Percentiles rank a stretch among this genome's conserved stretches.
These are phyloP conservation scores for Marchantia paleacea DNA, from an alignment of 225 moss, liverwort and hornwort species.

Conservation along the genomic window DNA sequence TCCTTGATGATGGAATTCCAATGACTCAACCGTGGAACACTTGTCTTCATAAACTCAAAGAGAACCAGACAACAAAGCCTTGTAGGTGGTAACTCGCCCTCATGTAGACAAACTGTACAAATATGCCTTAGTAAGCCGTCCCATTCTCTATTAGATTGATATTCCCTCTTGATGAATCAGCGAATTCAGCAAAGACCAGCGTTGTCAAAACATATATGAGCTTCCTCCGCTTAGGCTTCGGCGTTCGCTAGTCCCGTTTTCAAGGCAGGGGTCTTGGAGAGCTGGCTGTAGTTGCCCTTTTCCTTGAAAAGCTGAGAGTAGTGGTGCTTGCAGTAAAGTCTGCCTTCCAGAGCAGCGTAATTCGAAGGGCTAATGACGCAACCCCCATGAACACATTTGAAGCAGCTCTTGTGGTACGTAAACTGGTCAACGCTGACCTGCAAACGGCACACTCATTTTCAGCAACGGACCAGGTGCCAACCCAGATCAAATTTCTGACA, in stretches of 20 bases:
- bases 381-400: conserved; percentile 94
- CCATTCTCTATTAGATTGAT: conserved; percentile 24
- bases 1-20: conserved; percentile 30
- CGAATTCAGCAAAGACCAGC: conserved; percentile 30
- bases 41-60: conserved; percentile 33
- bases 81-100: conserved; percentile 40
- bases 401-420: conserved; percentile 94
- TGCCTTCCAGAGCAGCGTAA: conserved; percentile 91
- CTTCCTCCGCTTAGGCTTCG: conserved; percentile 35
- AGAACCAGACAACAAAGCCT: conserved; percentile 42
- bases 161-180: conserved; percentile 32
- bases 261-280: conserved; percentile 74
- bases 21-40: conserved; percentile 32
- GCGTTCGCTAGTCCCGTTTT: conserved; percentile 44
- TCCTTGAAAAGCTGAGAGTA: conserved; percentile 99
- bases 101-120: conserved; percentile 50
- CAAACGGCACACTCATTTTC: conserved; percentile 10
- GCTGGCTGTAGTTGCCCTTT: conserved; percentile 97
- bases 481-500: not conserved
- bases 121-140: conserved; percentile 41
- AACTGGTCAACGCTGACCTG: conserved; percentile 95
- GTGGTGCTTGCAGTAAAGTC: conserved; percentile 97
- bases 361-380: conserved; percentile 90
- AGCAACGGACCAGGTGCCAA: not conserved
- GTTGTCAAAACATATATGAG: conserved; percentile 18